phyloP scores from a whole-genome alignment of 257 asterid genomes.

The Solanum stenotomum region DNA sequence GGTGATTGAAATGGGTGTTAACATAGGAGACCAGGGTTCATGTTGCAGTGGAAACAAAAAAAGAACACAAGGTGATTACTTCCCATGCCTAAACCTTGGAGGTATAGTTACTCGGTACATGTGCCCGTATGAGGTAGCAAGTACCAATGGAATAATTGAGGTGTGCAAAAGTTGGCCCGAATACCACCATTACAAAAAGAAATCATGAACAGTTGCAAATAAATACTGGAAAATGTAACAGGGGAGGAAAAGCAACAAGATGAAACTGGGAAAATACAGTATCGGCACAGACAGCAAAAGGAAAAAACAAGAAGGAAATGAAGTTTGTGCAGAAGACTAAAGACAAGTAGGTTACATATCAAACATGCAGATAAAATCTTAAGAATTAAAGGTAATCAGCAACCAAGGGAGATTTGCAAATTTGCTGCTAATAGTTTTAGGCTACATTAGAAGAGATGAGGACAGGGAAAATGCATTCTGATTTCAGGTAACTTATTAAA shows the following conservation, averaged over 20 bases:
- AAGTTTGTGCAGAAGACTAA: not conserved
- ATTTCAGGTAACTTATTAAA: not conserved
- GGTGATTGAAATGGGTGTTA: not conserved
- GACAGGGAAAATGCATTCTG: not conserved
- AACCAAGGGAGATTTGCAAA: not conserved
- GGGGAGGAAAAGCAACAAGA: not conserved
- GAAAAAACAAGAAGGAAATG: not conserved
- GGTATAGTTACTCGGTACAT: not conserved
- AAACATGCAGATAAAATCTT: not conserved
- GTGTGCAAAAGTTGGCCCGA: not conserved
- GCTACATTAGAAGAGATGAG: not conserved
- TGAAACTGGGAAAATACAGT: not conserved
- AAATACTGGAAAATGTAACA: not conserved
- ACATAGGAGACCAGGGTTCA: not conserved
- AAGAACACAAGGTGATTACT: not conserved
- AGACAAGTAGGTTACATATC: not conserved
- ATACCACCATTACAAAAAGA: not conserved
- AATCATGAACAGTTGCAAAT: not conserved
- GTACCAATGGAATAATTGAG: not conserved
- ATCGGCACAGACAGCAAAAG: not conserved
- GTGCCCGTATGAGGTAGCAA: not conserved
- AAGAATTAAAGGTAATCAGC: not conserved
- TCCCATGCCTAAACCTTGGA: not conserved
- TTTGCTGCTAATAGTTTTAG: not conserved
- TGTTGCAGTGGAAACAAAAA: not conserved